Base-by-base conservation (phyloP, 108 stramenopile genomes). In the Schizochytrium sp. region DNA sequence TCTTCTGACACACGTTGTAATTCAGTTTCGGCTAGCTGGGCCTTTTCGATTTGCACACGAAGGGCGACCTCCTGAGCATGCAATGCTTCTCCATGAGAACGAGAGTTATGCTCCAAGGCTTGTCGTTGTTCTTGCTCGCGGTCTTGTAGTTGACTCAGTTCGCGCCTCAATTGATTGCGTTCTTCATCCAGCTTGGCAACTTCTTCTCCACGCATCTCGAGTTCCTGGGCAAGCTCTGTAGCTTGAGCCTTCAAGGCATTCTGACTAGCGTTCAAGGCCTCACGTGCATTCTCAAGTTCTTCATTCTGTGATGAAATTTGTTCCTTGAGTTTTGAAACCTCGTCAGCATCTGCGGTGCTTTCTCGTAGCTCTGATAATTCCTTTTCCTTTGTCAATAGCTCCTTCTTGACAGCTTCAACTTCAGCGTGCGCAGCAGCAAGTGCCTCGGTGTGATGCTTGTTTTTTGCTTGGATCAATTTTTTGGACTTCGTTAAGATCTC, bases 391-490 rank as follows among this genome's bases (percentile, higher is more conserved):
- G 76, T n/a, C 45, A n/a, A 47, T n/a, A 55, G 12, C 45, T 5
- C 47, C 28, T 49, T 10, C 28, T 49, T 7, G 10, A 40, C 47
- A 1, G 76, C 76, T 2, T 10, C 76, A 53, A 40, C n/a, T 28
- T 83, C 53, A 5, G 76, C 76, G 49, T 83, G 49, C 28, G 76
- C 47, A 8, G 76, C 3, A 17, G 49, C 53, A 10, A 83, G 13
- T 5, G 47, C 76, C n/a, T 83, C 76, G 8, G 13, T 28, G 76
- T n/a, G n/a, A n/a, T 83, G 76, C 76, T 83, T 83, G 38, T 17
- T 49, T 38, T 55, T 49, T 17, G 47, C 53, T 38, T 55, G 47
- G 1, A 83, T 83, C n/a, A 83, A 53, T 28, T 49, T 55, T 55
- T 83, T 83, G 38, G 76, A 83, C 76, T 83, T 83, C 15, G 38